Evolutionary conservation across 139 green algal species (phyloP), one percentile per base, ranked within the genome.

Genomic region (Micromonas pusilla): DNA sequence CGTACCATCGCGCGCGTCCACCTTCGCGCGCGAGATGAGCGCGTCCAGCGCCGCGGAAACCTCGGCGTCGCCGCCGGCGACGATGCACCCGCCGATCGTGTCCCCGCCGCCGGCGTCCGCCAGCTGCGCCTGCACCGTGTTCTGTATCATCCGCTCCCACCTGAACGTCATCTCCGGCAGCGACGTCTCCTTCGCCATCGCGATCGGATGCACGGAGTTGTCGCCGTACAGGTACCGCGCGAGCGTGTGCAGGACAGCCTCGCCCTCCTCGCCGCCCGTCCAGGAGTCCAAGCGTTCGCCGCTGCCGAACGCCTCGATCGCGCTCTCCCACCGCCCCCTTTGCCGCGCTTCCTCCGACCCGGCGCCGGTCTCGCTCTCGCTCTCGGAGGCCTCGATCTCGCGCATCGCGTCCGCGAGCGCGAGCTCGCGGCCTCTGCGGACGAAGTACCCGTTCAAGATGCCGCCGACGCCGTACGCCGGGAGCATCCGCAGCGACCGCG

Each of bases 381-480:
- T n/a, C n/a, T n/a, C n/a, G n/a, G n/a, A n/a, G n/a, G n/a, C n/a
- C n/a, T n/a, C n/a, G n/a, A n/a, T n/a, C n/a, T n/a, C n/a, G n/a
- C n/a, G n/a, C n/a, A n/a, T n/a, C n/a, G 45, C 45, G 45, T 57
- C 9, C 45, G 9, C 9, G 16, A 57, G 45, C 45, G 45, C 45
- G 9, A 57, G 45, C 45, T 68, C 60, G 16, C n/a, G 60, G 25
- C 60, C 60, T 25, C n/a, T 25, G 19, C 25, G 60, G 6, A 19
- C 25, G 5, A 68, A 28, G 6, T 25, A 25, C 6, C 13, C 23
- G 30, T 73, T 73, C 20, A 52, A 25, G 26, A 73, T 26, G 28
- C 66, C 66, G 31, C 66, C 66, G 33, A 73, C 23, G 66, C 66
- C 66, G 66, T 73, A 73, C 66, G 66, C 66, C 6, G 66, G 66